Evolutionary conservation across 345 rosid species (phyloP), one percentile per base, ranked within the genome.

Genomic region (Gossypium turneri): DNA sequence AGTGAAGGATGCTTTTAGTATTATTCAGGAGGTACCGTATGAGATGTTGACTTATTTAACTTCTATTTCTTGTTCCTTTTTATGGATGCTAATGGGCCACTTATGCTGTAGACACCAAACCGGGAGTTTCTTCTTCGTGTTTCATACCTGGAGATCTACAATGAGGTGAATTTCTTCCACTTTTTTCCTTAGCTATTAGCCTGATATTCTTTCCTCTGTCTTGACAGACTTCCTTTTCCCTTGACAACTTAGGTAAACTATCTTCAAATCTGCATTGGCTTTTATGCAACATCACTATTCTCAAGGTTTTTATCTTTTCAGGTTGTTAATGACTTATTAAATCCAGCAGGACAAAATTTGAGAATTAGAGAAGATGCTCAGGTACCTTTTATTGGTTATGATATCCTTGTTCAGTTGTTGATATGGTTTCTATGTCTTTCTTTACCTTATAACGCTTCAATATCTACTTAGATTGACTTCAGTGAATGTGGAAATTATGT

Each of bases 351-450:
- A 76, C 98, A 96, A 76, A 93, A 91, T 83, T 87, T 96, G 79
- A 90, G 97, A 82, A 92, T 96, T 70, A 89, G 99, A 88, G 99
- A 96, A 86, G 99, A 96, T 67, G 83, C 92, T 78, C 99, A 96
- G 98, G 99, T 93, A 73, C 72, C 75, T 61, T 34, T 34, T 34
- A 5, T 34, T 34, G 41, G 41, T 34, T 34, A 34, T 34, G 41
- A 34, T 34, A 34, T 5, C 7, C 41, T 34, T 34, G 41, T 34
- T 5, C 41, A 5, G 41, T 34, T 34, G 16, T 41, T 34, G 16
- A 22, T 53, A 75, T 58, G 43, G 64, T 73, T 6, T 56, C 60
- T 62, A 11, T 48, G 52, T 34, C 52, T 12, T 12, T 48, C 52
- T 2, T 0, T 11, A 48, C 13, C 5, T 48, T 12, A 48, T 11